phyloP scores from a whole-genome alignment of 169 alveolate genomes.

The Eimeria tenella region DNA sequence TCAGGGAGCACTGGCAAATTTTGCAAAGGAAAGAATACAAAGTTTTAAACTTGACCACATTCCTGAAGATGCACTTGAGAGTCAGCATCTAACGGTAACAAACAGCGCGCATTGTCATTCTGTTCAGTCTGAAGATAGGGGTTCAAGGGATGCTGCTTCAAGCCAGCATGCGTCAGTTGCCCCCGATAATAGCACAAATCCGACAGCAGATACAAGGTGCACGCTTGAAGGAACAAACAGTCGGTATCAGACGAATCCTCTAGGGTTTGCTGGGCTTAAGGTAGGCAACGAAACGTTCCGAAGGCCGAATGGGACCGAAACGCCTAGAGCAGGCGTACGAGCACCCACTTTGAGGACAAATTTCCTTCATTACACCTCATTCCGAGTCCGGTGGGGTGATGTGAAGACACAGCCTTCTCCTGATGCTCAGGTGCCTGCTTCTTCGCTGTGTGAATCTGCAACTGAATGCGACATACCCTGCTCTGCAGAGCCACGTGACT shows the following conservation, averaged over 20 bases:
- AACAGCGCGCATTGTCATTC: neutral
- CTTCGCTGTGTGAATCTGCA: conserved; percentile 6
- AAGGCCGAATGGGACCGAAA: neutral
- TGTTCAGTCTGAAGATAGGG: neutral
- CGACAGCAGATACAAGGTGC: neutral
- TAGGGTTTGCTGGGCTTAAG: neutral
- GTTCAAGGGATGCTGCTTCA: neutral
- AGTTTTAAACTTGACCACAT: neutral
- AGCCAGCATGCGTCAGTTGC: neutral
- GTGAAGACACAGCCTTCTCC: conserved; percentile 8
- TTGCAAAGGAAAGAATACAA: neutral
- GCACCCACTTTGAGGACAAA: neutral
- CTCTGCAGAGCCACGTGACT: neutral
- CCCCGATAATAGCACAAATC: neutral
- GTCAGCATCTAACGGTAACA: neutral
- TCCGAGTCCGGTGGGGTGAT: conserved; percentile 43
- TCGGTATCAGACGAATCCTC: neutral
- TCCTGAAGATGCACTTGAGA: neutral
- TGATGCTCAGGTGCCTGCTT: neutral
- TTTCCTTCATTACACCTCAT: neutral
- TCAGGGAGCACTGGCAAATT: neutral
- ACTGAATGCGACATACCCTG: neutral
- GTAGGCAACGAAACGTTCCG: neutral
- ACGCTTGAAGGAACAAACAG: neutral
- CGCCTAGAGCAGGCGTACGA: conserved; percentile 11